Base-by-base conservation (phyloP, 2,329 filamentous ascomycete species). In the Rachicladosporium sp. region DNA sequence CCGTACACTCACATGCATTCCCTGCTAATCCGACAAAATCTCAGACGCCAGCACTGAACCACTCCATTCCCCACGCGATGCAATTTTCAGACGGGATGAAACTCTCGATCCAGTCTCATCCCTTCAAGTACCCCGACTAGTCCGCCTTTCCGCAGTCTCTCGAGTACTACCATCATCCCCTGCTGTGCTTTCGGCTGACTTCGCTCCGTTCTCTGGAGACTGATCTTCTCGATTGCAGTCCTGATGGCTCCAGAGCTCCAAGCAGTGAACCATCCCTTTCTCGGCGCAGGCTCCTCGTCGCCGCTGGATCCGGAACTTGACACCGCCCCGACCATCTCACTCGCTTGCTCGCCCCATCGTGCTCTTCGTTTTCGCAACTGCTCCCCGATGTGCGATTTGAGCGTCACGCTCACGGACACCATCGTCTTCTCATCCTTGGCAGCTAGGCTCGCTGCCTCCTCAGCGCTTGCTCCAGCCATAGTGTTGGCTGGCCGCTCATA, bases 131-230 rank as follows among this genome's bases (percentile, higher is more conserved):
- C 80, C 13, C 62, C 78, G 10, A 81, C 76, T 11, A 84, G 63
- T 1, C 80, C 80, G 31, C 79, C 79, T 42, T 69, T 67, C 39
- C 80, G 67, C 54, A 84, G 59, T 35, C 83, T 69, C 60, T 87
- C 81, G 13, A 91, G 68, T 6, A 91, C 83, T 30, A 88, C 75
- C 41, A 75, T 78, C 84, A 91, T 89, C 36, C 84, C 84, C 57
- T 88, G 81, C 36, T 81, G 77, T 50, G 82, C 84, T 65, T 88
- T 88, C 37, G 80, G 78, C 51, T 89, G 71, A 56, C 84, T 82
- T 51, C 82, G 80, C 48, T 80, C 74, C 4, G 84, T 86, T 56
- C 84, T 81, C 54, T 78, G 80, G 31, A 83, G 77, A 8, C 82
- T 82, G 44, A 89, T 78, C 39, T 74, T 73, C 64, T 91, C 84